A percentile compares a stretch with the other conserved stretches of the same genome.
phyloP scores from a whole-genome alignment of 306 rosid genomes.

The Cucumis hystrix region DNA sequence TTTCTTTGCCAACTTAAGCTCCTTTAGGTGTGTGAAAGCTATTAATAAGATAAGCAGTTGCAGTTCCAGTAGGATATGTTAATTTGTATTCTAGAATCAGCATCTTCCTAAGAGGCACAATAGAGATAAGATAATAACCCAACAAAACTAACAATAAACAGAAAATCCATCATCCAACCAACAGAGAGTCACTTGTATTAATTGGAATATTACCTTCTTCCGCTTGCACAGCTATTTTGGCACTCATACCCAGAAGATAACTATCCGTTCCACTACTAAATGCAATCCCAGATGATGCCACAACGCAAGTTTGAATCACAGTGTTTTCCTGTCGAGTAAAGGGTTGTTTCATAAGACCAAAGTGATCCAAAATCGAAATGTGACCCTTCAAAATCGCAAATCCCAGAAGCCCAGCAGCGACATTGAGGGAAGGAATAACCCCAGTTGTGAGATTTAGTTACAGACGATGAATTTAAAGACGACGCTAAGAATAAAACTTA shows the following conservation, averaged over 20 bases:
- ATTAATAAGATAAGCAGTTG: constrained; percentile 65
- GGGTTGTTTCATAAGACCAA: constrained; percentile 42
- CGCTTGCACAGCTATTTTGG: constrained; percentile 39
- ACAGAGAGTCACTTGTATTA: constrained; percentile 35
- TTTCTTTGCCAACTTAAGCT: constrained; percentile 59
- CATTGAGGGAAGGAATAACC: constrained; percentile 60
- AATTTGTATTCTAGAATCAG: constrained; percentile 63
- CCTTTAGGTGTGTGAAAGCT: constrained; percentile 78
- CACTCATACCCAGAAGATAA: constrained; percentile 60
- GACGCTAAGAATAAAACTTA: constrained; percentile 35
- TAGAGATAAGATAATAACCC: constrained; percentile 41
- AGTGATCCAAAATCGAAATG: constrained; percentile 18
- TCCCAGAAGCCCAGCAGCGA: constrained; percentile 57
- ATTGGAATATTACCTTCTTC: constrained; percentile 31
- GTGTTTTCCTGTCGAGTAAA: constrained; percentile 75
- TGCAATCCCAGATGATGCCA: constrained; percentile 82
- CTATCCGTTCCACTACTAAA: constrained; percentile 81
- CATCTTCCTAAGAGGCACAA: constrained; percentile 62
- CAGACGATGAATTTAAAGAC: constrained; percentile 49
- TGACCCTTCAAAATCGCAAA: constrained; percentile 40
- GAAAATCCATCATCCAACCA: constrained; percentile 69
- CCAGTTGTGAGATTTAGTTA: constrained; percentile 68
- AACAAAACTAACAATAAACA: constrained; percentile 55
- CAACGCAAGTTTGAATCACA: constrained; percentile 66
- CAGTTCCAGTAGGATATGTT: constrained; percentile 76